Evolutionary conservation across 768 basidiomycete species (phyloP).

Genomic region (Asterophora parasitica): DNA sequence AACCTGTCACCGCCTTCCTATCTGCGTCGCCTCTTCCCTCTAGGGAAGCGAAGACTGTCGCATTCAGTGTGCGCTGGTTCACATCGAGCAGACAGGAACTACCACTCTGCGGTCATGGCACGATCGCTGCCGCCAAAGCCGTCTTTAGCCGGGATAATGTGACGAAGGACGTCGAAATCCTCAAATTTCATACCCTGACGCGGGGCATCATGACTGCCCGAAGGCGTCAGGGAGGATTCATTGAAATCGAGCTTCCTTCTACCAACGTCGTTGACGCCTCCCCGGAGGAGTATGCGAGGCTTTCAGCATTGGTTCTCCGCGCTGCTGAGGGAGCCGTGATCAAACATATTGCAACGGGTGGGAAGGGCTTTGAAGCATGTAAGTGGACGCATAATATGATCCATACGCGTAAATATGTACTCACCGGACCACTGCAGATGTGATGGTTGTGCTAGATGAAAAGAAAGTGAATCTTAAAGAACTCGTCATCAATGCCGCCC

Average conservation of each 20-base stretch:
- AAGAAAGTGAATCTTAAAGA: constrained; percentile 15
- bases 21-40: constrained; percentile 8
- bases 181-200: constrained; percentile 29
- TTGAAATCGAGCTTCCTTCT: constrained; percentile 37
- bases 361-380: constrained; percentile 28
- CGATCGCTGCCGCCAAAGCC: constrained; percentile 38
- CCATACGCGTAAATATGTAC: neutral
- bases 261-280: constrained; percentile 21
- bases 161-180: constrained; percentile 21
- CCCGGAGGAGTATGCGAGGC: constrained; percentile 24
- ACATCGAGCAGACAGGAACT: constrained; percentile 24
- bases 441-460: constrained; percentile 38
- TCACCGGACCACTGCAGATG: constrained; percentile 18
- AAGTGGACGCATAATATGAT: constrained; percentile 7
- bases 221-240: constrained; percentile 25
- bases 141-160: constrained; percentile 30
- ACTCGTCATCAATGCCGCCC: constrained; percentile 1
- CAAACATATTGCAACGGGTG: constrained; percentile 33
- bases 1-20: constrained; percentile 26
- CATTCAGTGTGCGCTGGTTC: constrained; percentile 36
- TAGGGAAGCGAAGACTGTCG: constrained; percentile 16
- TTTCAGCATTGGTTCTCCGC: constrained; percentile 27
- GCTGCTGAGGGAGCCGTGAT: constrained; percentile 36
- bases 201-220: constrained; percentile 25
- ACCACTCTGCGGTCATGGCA: constrained; percentile 40